Conservation (phyloP, 2,329 filamentous ascomycete species). For the Xylariales sp. region DNA sequence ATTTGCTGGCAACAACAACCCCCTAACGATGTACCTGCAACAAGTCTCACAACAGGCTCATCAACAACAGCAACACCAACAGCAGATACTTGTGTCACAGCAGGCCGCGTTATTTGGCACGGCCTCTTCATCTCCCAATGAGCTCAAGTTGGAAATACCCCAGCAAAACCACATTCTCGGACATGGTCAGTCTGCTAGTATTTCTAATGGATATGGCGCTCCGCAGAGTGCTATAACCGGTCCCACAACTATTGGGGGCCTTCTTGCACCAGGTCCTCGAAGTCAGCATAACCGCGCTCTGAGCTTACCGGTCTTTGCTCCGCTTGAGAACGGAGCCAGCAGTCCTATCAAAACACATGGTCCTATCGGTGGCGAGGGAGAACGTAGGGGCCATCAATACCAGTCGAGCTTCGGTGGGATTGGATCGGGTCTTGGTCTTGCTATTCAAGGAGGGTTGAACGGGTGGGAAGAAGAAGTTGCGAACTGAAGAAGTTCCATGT, state of each 20-base stretch:
- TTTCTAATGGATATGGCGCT: constrained; percentile 70
- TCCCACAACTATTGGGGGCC: constrained; percentile 78
- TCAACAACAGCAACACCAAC: constrained; percentile 79
- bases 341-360: constrained; percentile 62
- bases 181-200: constrained; percentile 74
- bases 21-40: constrained; percentile 91
- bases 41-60: constrained; percentile 81
- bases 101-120: constrained; percentile 85
- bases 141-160: constrained; percentile 68
- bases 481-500: constrained; percentile 56
- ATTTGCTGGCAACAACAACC: constrained; percentile 86
- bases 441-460: constrained; percentile 72
- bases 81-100: constrained; percentile 77
- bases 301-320: constrained; percentile 80
- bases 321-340: constrained; percentile 70
- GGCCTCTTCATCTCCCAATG: constrained; percentile 69
- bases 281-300: constrained; percentile 82
- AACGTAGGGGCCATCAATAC: constrained; percentile 74
- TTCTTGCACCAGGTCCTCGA: constrained; percentile 76
- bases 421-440: constrained; percentile 69
- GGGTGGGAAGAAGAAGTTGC: constrained; percentile 76
- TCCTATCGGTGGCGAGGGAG: constrained; percentile 61
- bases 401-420: constrained; percentile 72
- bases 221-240: constrained; percentile 64
- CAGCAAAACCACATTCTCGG: constrained; percentile 69